Evolutionary conservation across 2,329 filamentous ascomycete species (phyloP), one percentile per base, ranked within the genome.

Genomic region (Cordyceps sp.): DNA sequence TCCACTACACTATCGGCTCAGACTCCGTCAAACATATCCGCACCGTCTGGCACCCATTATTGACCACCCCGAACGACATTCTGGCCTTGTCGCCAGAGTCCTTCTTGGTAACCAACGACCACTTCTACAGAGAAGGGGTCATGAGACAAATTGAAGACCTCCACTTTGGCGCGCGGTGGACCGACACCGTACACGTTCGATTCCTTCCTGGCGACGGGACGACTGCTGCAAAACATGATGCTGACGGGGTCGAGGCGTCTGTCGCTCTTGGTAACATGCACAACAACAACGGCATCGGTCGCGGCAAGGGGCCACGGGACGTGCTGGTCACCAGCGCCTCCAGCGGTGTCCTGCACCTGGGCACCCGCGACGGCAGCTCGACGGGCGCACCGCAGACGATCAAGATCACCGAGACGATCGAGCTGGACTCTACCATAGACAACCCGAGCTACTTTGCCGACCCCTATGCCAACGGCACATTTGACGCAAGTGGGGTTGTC

Each of bases 81-180:
- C 47, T 64, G 6, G 66, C 61, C 2, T 42, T 49, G 4, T 62
- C 53, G 0, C 57, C 62, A 0, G 51, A 42, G 10, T 60, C 61
- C 0, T 61, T 76, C 44, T 66, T 68, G 31, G 62, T 74, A 6
- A 74, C 69, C 0, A 76, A 76, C 37, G 72, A 76, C 38, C 69
- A 75, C 33, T 49, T 50, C 39, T 61, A 73, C 44, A 57, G 54
- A 0, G 56, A 64, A 1, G 69, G 70, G 0, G 5, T 45, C 1
- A 44, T 61, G 47, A 57, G 69, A 2, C 8, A 42, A 0, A 2
- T 72, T 0, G 72, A 76, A 39, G 59, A 65, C 22, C 0, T 64
- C 0, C 50, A 55, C 20, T 46, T 46, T 0, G 39, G 43, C 0
- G 50, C 57, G 0, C 57, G 48, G 15, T 73, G 69, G 68, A 59